Evolutionary conservation across 192 early-diverging fungal genomes (phyloP).

Genomic region (Backusella psychrophila): DNA sequence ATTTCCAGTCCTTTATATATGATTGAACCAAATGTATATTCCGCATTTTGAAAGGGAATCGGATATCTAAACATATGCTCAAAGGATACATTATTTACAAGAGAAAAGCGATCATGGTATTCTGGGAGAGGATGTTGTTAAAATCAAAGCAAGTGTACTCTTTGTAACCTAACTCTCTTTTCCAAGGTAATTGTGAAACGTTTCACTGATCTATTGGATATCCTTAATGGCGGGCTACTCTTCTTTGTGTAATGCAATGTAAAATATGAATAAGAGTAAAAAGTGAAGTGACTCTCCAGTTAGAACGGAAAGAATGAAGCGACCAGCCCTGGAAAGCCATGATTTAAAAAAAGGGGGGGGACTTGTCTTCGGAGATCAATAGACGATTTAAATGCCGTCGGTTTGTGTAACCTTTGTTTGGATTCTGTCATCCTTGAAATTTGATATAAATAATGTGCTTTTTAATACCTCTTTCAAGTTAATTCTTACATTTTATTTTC

Average conservation of each 20-base stretch:
- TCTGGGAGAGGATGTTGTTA: background rate
- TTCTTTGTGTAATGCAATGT: background rate
- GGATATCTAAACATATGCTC: background rate
- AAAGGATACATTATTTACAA: background rate
- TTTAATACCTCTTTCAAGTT: conserved; percentile 16
- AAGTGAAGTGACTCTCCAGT: background rate
- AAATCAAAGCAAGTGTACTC: background rate
- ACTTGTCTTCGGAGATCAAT: conserved; percentile 4
- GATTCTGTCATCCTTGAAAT: background rate
- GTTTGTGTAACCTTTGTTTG: background rate
- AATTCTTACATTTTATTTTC: background rate
- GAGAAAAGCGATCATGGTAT: background rate
- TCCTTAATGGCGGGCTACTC: background rate
- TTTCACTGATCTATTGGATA: background rate
- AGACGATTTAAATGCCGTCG: background rate
- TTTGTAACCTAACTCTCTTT: background rate
- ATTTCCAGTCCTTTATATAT: background rate
- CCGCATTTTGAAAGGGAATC: background rate
- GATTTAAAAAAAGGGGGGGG: background rate
- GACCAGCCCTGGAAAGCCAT: background rate
- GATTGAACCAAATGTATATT: background rate
- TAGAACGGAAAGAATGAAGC: background rate
- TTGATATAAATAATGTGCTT: background rate
- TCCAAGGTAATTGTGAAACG: background rate
- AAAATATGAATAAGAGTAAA: background rate